A percentile compares a stretch with the other conserved stretches of the same genome.
phyloP scores from a whole-genome alignment of 2,329 filamentous ascomycete species.

The Ophiocordyceps camponoti-saundersi region DNA sequence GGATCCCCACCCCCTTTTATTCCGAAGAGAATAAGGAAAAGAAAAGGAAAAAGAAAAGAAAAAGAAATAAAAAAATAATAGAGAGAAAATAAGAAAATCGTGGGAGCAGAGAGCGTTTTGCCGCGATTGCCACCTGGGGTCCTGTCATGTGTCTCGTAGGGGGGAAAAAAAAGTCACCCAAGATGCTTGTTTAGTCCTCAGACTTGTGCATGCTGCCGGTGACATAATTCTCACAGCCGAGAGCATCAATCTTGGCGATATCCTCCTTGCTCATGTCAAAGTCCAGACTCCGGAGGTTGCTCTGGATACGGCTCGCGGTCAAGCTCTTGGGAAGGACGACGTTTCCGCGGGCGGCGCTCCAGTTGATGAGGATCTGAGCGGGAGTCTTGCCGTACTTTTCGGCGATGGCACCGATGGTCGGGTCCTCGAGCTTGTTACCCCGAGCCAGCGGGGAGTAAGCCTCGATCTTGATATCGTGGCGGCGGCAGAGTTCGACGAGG shows the following conservation, averaged over 20 bases:
- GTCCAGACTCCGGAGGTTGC: constrained; percentile 46
- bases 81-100: neutral
- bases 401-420: constrained; percentile 42
- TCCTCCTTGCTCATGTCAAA: constrained; percentile 46
- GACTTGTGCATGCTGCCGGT: constrained; percentile 35
- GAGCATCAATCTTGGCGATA: constrained; percentile 41
- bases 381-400: constrained; percentile 55
- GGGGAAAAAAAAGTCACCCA: no score
- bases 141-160: neutral
- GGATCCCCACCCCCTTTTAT: neutral
- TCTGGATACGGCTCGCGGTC: constrained; percentile 42
- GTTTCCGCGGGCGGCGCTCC: constrained; percentile 61
- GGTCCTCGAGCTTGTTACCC: constrained; percentile 30
- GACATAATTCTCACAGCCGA: constrained; percentile 54
- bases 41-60: neutral
- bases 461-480: constrained; percentile 36
- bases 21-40: neutral
- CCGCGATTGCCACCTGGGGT: neutral
- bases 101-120: neutral
- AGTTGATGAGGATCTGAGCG: constrained; percentile 61
- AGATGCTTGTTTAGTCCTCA: constrained; percentile 11
- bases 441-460: constrained; percentile 36
- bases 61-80: neutral
- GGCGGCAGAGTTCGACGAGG: constrained; percentile 37
- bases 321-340: constrained; percentile 62